Evolutionary conservation across 73 alveolate species (phyloP).

Genomic region (Paramecium sexaurelia): DNA sequence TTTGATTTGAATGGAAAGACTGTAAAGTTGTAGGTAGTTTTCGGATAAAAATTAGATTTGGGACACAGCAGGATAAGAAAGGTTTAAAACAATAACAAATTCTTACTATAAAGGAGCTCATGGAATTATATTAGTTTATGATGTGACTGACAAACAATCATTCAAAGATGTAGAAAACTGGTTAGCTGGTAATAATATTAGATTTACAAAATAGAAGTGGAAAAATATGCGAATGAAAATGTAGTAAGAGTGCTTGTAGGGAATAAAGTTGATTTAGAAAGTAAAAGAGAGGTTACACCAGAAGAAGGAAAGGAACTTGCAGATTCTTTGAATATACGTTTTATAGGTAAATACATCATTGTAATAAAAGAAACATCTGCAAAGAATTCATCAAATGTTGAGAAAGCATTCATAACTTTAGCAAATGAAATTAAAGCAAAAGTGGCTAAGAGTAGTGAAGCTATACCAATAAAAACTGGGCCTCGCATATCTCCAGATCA

Average conservation of each 20-base stretch:
- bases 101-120: conserved; percentile 65
- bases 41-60: conserved; percentile 13
- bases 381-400: conserved; percentile 67
- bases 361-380: conserved; percentile 66
- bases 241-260: conserved; percentile 79
- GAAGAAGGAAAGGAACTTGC: conserved; percentile 83
- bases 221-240: conserved; percentile 69
- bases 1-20: conserved; percentile 48
- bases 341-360: conserved; percentile 70
- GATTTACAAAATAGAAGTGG: conserved; percentile 58
- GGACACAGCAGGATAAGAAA: conserved; percentile 67
- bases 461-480: neutral
- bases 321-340: conserved; percentile 77
- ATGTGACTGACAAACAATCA: conserved; percentile 51
- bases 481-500: neutral
- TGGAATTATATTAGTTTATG: conserved; percentile 53
- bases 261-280: conserved; percentile 81
- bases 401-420: conserved; percentile 63
- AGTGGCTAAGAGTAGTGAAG: conserved; percentile 57
- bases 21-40: conserved; percentile 15
- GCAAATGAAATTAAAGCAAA: conserved; percentile 72
- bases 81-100: conserved; percentile 50
- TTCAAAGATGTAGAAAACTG: conserved; percentile 46
- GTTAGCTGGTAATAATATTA: conserved; percentile 60
- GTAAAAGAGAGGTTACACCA: conserved; percentile 78